A percentile compares a stretch with the other conserved stretches of the same genome.
Evolutionary conservation across 1,284 basidiomycete species (phyloP).

Genomic region (Irpex rosettiformis): DNA sequence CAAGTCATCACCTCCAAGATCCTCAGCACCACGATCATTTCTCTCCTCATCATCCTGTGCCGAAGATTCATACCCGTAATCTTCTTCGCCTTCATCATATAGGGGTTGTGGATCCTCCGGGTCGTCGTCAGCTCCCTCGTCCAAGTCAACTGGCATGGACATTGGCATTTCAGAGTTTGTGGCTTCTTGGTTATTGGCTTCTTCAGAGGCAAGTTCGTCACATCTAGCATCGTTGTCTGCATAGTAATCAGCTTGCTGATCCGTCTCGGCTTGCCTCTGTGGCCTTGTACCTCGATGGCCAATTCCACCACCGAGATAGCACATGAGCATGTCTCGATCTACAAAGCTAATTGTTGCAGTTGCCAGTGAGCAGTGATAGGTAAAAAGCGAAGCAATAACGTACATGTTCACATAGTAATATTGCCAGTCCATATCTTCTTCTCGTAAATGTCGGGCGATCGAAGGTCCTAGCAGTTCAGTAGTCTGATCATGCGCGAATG

Average conservation of each 20-base stretch:
- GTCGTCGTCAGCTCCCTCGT: not conserved
- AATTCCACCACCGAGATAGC: slow-evolving; percentile 23
- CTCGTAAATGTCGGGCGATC: not conserved
- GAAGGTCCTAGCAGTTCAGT: slow-evolving; percentile 10
- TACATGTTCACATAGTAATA: slow-evolving; percentile 21
- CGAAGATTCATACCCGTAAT: not conserved
- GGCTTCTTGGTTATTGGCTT: not conserved
- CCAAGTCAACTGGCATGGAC: not conserved
- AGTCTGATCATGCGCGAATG: slow-evolving; percentile 16
- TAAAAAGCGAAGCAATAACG: not conserved
- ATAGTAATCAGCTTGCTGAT: not conserved
- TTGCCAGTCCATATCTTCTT: slow-evolving; percentile 13
- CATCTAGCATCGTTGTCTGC: not conserved
- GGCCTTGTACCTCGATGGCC: slow-evolving; percentile 15
- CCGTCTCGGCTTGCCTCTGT: not conserved
- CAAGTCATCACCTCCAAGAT: not conserved
- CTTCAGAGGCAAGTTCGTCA: not conserved
- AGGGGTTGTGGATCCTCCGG: not conserved
- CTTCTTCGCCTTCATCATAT: not conserved
- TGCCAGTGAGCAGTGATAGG: not conserved
- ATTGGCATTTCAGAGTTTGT: not conserved
- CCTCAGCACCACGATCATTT: not conserved
- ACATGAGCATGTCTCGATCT: slow-evolving; percentile 28
- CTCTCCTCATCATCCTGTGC: not conserved
- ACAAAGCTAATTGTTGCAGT: slow-evolving; percentile 16